Conservation (phyloP, 164 flowering plant genomes). For the Vitis labrusca region DNA sequence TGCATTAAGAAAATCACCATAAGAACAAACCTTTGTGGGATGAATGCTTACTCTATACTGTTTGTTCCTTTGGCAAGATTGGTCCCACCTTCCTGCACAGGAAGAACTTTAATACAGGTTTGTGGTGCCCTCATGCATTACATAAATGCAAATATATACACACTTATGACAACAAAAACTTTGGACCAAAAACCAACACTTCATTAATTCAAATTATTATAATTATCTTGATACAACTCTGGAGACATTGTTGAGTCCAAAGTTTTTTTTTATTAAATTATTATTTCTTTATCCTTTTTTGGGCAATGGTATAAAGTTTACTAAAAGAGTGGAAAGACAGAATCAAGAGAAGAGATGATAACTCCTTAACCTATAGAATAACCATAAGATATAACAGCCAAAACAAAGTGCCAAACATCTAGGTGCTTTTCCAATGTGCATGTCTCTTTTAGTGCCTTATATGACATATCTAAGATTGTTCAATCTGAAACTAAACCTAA, state of each 20-base stretch:
- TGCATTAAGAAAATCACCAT: not conserved
- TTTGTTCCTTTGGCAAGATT: conserved; percentile 20
- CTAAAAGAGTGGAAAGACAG: not conserved
- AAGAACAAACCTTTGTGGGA: not conserved
- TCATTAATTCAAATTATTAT: too few relatives aligned
- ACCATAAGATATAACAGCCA: not conserved
- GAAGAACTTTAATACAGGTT: not conserved
- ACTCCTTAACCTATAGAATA: not conserved
- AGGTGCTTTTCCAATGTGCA: not conserved
- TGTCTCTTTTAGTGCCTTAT: not conserved
- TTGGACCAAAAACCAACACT: too few relatives aligned
- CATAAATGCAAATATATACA: too few relatives aligned
- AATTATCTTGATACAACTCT: too few relatives aligned
- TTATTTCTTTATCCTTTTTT: not conserved
- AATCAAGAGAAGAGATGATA: not conserved
- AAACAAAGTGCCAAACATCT: not conserved
- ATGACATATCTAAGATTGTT: not conserved
- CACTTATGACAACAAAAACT: too few relatives aligned
- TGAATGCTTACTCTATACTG: conserved; percentile 34
- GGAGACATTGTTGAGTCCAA: too few relatives aligned
- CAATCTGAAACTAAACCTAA: not conserved
- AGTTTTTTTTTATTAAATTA: too few relatives aligned
- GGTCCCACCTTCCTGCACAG: conserved; percentile 33
- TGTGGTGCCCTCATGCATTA: not conserved
- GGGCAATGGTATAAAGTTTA: not conserved